Base-by-base conservation (phyloP, 1,139 yeast genomes). In the Candida glucosophila region DNA sequence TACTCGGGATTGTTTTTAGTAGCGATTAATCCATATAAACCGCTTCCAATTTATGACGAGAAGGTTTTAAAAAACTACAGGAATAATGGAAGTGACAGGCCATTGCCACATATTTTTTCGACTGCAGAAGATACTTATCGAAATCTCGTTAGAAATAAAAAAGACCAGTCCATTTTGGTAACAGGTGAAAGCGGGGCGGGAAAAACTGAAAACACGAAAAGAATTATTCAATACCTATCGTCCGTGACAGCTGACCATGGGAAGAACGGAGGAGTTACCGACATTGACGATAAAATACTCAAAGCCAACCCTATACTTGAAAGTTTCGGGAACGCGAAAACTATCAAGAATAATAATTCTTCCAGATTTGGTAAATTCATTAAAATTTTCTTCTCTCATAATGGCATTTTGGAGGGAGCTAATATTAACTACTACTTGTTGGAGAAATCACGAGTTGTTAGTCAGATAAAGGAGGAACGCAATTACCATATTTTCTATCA, bases 161-260 rank as follows among this genome's bases (percentile, higher is more conserved):
- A 76, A 43, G 81, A 88, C 51, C 98, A 92, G 54, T 77, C 93
- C 10, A 85, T 92, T 28, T 61, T 92, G 29, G 97, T 92, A 8
- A 92, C 98, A 2, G 99, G 99, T 34, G 99, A 92, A 49, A 81
- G 95, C 15, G 99, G 98, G 34, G 98, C 98, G 0, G 98, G 98
- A 30, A 90, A 90, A 50, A 90, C 98, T 0, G 98, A 90, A 55
- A 90, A 85, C 41, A 90, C 98, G n/a, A 90, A 90, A 51, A 85
- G 82, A 44, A 88, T 90, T 32, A 81, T 92, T 37, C 97, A 88
- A 50, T 90, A 86, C 51, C 64, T 92, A 30, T 85, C 96, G 0
- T 77, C 88, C 5, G 76, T 85, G 20, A 75, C 90, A 1, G 39
- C 44, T 8, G 30, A 28, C 15, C 12, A 15, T 10, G 22, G 13